Evolutionary conservation across 192 early-diverging fungal genomes (phyloP), one percentile per base, ranked within the genome.

Genomic region (Coemansia sp.): DNA sequence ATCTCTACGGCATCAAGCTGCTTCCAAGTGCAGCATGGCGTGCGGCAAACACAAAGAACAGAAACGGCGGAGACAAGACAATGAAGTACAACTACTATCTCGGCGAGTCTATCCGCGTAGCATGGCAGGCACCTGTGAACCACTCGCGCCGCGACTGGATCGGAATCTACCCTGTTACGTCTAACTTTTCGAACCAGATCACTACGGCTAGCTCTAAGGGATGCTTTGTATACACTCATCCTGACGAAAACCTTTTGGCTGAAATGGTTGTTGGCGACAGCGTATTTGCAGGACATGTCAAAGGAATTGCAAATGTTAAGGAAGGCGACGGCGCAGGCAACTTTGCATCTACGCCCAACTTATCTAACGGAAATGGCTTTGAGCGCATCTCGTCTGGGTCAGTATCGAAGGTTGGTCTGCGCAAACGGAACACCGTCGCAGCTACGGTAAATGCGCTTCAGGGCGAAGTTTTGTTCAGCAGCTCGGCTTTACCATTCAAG

Each of bases 121-220:
- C 69, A 9, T 98, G 94, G 85, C 84, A 83, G 37, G 90, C 83
- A n/a, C 89, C 83, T n/a, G 61, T 67, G 53, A 86, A 73, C 59
- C 89, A 93, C 63, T 80, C 85, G 33, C 66, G 79, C 17, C 67
- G 81, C 47, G 95, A 98, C 73, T 98, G 95, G 95, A 88, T 98
- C 65, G 95, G 95, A 25, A 75, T 96, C 7, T 98, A 96, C 66
- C 84, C 83, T 13, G 84, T 91, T 0, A 84, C 83, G 0, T 80
- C 84, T 21, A 96, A 98, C 71, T 85, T 83, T 44, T 87, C 84
- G 27, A 71, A 69, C 19, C 82, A 82, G 37, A 80, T 98, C 24
- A 95, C 95, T 3, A 93, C 82, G 3, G 81, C 83, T 0, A 82
- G 85, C 47, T 93, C 91, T 39, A 77, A 81, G 59, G 84, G 85